phyloP scores from a whole-genome alignment of 495 filamentous ascomycete species.

The Aspergillus haitiensis region DNA sequence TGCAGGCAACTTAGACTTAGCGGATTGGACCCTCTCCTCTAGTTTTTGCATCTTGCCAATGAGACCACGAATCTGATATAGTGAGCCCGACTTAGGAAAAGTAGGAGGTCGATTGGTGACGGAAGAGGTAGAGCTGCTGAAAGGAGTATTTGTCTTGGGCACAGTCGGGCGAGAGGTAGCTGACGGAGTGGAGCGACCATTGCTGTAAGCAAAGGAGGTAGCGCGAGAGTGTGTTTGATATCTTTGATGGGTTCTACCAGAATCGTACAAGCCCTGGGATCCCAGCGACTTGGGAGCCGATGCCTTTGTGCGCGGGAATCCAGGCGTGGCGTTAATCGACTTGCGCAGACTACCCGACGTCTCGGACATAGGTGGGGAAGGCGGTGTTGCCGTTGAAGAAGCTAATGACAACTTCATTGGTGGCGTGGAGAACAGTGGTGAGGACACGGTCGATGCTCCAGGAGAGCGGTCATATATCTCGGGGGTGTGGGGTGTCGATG shows the following conservation, averaged over 20 bases:
- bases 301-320: constrained; percentile 41
- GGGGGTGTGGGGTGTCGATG: constrained; percentile 52
- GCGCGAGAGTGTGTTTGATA: constrained; percentile 47
- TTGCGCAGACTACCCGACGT: constrained; percentile 47
- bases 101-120: constrained; percentile 33
- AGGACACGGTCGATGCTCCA: constrained; percentile 62
- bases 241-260: constrained; percentile 38
- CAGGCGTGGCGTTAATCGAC: constrained; percentile 48
- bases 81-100: constrained; percentile 77
- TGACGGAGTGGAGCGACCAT: constrained; percentile 42
- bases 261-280: constrained; percentile 43
- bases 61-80: constrained; percentile 88
- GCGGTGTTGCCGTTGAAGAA: constrained; percentile 72
- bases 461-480: constrained; percentile 57
- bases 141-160: constrained; percentile 31
- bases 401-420: constrained; percentile 68
- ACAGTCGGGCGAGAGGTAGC: constrained; percentile 41
- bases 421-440: constrained; percentile 70
- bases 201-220: constrained; percentile 52
- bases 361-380: constrained; percentile 62
- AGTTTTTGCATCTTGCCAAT: constrained; percentile 96
- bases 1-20: constrained; percentile 84
- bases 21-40: constrained; percentile 90
- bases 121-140: constrained; percentile 8
- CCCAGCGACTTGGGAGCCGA: constrained; percentile 37